Percentiles rank a stretch among this genome's conserved stretches.
phyloP scores from a whole-genome alignment of 2,329 filamentous ascomycete species.

The Exophiala sp. region DNA sequence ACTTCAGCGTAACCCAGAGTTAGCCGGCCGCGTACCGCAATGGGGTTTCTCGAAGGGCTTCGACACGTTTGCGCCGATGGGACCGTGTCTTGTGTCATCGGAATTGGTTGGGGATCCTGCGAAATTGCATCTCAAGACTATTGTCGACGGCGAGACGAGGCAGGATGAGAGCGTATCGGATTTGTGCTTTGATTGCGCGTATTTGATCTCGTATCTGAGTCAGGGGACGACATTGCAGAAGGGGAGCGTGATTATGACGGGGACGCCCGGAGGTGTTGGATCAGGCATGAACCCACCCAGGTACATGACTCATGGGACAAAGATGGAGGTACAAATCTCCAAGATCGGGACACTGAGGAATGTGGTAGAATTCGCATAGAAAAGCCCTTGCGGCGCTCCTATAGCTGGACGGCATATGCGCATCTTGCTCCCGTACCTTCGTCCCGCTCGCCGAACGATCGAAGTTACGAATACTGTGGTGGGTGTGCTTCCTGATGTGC shows the following conservation, averaged over 20 bases:
- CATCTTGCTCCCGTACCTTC: too few species aligned
- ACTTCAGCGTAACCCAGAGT: constrained; percentile 37
- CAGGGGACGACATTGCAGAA: constrained; percentile 38
- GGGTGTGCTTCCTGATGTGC: not conserved
- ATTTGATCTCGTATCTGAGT: constrained; percentile 36
- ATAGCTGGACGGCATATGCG: too few species aligned
- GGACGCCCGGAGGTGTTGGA: constrained; percentile 42
- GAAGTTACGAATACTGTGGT: not conserved
- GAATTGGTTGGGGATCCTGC: constrained; percentile 32
- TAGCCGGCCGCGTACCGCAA: constrained; percentile 30
- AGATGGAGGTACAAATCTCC: constrained; percentile 40
- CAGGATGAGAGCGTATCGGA: constrained; percentile 38
- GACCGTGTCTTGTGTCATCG: constrained; percentile 35
- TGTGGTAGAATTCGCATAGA: constrained; percentile 30
- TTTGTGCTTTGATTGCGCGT: constrained; percentile 37
- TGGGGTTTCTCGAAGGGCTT: constrained; percentile 42
- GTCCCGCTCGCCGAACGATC: too few species aligned
- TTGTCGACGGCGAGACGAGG: constrained; percentile 36
- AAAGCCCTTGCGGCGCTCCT: too few species aligned
- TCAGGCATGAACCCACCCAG: constrained; percentile 42
- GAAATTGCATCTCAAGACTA: constrained; percentile 33
- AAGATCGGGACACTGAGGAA: constrained; percentile 44
- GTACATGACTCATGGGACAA: constrained; percentile 39
- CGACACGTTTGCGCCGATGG: constrained; percentile 43
- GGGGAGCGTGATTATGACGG: constrained; percentile 41